Base-by-base conservation (phyloP, 768 basidiomycete species). In the Tricholoma furcatifolium region DNA sequence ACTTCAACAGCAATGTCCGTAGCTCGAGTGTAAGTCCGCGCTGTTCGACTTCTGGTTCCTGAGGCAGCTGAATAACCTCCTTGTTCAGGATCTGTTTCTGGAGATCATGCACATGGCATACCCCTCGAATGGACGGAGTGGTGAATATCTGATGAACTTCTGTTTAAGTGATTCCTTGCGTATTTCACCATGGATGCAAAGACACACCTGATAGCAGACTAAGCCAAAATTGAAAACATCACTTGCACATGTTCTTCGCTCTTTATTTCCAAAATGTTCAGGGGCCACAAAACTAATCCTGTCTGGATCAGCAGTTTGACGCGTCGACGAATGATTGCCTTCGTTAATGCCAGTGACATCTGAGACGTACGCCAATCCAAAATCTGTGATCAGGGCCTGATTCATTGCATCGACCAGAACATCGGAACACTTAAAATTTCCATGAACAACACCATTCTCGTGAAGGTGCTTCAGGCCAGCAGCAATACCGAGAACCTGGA, bases 371-470 rank as follows among this genome's bases (percentile, higher is more conserved):
- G 70, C 66, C 7, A 80, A 63, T 17, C 79, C 79, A 47, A 81
- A 80, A 58, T 81, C 78, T 30, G 78, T 71, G 4, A 81, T 64
- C 51, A 76, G 77, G 12, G 79, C 80, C 17, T 65, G 63, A 10
- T 69, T 68, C 7, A 64, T 53, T 3, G 57, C 62, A 4, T 72
- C 73, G 10, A 81, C 67, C 18, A 81, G 68, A 47, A 81, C 74
- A 52, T 81, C 80, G 8, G 74, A 74, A 11, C 72, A 74, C 53
- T 75, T 76, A 21, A 80, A 63, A 49, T 80, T 76, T 1, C 77
- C 77, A 48, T 77, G 78, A 14, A 76, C 65, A 21, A 80, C 66
- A 7, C 62, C 53, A 50, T 63, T 60, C 5, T 53, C 54, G 51
- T 72, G 72, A 17, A 74, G 61, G 56, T 74, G 71, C 3, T 58